phyloP scores from a whole-genome alignment of 2,329 filamentous ascomycete genomes.

The Fusarium oxysporum region DNA sequence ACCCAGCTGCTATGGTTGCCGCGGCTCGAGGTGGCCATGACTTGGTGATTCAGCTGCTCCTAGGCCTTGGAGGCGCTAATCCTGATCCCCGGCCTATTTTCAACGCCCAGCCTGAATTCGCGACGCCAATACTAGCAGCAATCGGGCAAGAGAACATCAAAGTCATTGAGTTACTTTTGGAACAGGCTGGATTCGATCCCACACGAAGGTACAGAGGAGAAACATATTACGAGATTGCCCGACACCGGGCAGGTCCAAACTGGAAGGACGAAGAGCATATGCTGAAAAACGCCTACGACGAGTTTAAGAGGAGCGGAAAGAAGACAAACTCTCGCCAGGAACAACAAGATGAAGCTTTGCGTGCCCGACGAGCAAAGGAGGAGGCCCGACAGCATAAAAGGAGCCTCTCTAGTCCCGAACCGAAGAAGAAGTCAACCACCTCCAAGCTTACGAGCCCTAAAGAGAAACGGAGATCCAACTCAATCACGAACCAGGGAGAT shows the following conservation, averaged over 20 bases:
- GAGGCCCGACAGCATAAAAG: constrained; percentile 59
- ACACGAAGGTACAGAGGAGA: constrained; percentile 80
- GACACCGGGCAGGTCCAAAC: constrained; percentile 83
- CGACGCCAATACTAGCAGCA: constrained; percentile 93
- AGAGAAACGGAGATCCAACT: constrained; percentile 61
- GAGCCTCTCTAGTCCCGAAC: constrained; percentile 62
- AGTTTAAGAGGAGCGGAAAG: constrained; percentile 66
- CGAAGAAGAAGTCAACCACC: constrained; percentile 56
- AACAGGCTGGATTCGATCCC: constrained; percentile 84
- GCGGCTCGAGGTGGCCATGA: constrained; percentile 93
- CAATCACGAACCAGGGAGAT: constrained; percentile 57
- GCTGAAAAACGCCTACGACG: constrained; percentile 80
- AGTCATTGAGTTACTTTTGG: constrained; percentile 83
- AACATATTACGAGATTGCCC: constrained; percentile 88
- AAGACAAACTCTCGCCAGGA: constrained; percentile 64
- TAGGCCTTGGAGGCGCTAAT: constrained; percentile 74
- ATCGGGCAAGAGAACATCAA: constrained; percentile 90
- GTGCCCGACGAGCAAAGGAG: constrained; percentile 57
- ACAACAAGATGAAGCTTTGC: constrained; percentile 59
- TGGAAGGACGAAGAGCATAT: constrained; percentile 91
- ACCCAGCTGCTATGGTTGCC: constrained; percentile 88
- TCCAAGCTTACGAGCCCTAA: constrained; percentile 58
- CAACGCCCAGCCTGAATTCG: constrained; percentile 73
- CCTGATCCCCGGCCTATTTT: constrained; percentile 76
- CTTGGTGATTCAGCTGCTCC: constrained; percentile 82